Percentiles rank a stretch among this genome's conserved stretches.
These are phyloP conservation scores for Penicillium digitatum DNA, from an alignment of 2,329 filamentous ascomycete genomes.

Conservation along the genomic window DNA sequence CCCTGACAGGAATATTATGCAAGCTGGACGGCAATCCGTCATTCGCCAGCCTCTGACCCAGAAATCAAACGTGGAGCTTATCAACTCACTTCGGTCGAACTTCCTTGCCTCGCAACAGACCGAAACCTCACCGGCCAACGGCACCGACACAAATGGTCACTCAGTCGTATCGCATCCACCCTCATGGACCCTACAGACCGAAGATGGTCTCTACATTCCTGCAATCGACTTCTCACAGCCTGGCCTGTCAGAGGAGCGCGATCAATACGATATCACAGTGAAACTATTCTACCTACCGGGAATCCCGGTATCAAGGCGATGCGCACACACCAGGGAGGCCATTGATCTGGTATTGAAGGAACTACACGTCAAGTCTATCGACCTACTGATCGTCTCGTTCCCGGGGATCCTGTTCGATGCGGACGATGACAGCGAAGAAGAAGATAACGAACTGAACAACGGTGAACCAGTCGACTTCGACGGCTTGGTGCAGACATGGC, in stretches of 20 bases:
- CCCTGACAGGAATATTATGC: constrained; percentile 69
- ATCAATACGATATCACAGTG: constrained; percentile 88
- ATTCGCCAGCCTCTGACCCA: constrained; percentile 72
- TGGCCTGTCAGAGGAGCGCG: constrained; percentile 73
- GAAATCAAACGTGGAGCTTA: constrained; percentile 90
- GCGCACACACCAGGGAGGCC: constrained; percentile 70
- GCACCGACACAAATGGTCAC: constrained; percentile 16
- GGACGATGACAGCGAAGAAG: constrained; percentile 73
- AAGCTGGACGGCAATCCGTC: constrained; percentile 73
- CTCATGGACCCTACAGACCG: constrained; percentile 66
- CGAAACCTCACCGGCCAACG: constrained; percentile 26
- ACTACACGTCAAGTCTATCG: constrained; percentile 68
- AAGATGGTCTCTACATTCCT: constrained; percentile 67
- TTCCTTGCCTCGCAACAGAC: constrained; percentile 70
- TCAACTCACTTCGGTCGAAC: constrained; percentile 80
- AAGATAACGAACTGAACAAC: constrained; percentile 54
- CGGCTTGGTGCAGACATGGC: constrained; percentile 64
- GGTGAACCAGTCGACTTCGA: constrained; percentile 53
- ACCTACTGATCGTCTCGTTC: constrained; percentile 89
- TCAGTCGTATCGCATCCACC: constrained; percentile 9
- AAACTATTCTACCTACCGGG: constrained; percentile 90
- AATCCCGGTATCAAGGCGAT: constrained; percentile 61
- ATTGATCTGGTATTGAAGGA: constrained; percentile 76
- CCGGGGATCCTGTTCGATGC: constrained; percentile 91
- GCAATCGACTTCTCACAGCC: constrained; percentile 67